Conservation (phyloP, 768 basidiomycete species). For the Hericium rajendrae region DNA sequence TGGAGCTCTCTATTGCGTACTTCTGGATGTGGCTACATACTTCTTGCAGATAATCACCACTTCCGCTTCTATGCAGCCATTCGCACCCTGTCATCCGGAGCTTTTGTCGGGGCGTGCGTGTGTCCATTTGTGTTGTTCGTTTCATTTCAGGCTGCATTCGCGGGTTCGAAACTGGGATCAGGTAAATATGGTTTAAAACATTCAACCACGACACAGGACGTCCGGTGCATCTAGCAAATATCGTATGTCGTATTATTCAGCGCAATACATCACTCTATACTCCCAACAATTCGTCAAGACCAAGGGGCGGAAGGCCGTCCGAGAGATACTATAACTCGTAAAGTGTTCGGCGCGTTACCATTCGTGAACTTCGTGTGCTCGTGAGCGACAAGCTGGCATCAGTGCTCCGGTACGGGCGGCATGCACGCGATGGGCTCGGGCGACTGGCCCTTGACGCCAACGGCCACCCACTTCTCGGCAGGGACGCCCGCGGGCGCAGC, state of each 20-base stretch:
- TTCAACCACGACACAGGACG: too few species aligned
- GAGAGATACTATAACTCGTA: too few species aligned
- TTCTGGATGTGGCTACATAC: not conserved
- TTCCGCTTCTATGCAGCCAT: not conserved
- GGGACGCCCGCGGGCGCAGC: conserved; percentile 11
- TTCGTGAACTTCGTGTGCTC: not conserved
- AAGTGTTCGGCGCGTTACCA: too few species aligned
- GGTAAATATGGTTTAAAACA: too few species aligned
- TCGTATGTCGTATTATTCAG: too few species aligned
- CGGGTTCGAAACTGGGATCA: too few species aligned
- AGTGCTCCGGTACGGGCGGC: not conserved
- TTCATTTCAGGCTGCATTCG: too few species aligned
- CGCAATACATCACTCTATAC: too few species aligned
- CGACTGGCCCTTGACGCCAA: conserved; percentile 38
- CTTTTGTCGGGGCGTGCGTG: not conserved
- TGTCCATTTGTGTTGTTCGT: not conserved
- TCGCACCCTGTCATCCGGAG: not conserved
- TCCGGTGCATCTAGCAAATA: too few species aligned
- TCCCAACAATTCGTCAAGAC: too few species aligned
- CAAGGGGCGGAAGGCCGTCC: too few species aligned
- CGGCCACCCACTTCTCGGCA: conserved; percentile 64
- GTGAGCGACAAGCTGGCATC: not conserved
- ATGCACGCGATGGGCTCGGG: not conserved
- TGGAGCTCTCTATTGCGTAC: too few species aligned
- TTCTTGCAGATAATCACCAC: not conserved